A percentile compares a stretch with the other conserved stretches of the same genome.
phyloP scores from a whole-genome alignment of 805 yeast species.

The Brettanomyces anomalus region DNA sequence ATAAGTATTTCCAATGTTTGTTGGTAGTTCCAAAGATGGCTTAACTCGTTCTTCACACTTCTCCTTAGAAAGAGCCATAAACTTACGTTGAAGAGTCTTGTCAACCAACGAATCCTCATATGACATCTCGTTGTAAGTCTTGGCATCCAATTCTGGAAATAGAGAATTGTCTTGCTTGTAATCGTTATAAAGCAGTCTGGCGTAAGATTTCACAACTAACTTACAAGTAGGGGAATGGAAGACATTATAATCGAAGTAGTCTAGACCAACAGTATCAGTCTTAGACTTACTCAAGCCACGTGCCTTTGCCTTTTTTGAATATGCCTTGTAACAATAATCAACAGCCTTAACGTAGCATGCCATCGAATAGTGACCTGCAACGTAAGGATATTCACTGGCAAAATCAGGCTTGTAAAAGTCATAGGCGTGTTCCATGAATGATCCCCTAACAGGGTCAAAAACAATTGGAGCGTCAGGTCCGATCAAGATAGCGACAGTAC shows the following conservation, averaged over 20 bases:
- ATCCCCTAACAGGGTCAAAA: conserved; percentile 81
- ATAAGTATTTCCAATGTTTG: conserved; percentile 97
- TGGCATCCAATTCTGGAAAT: conserved; percentile 48
- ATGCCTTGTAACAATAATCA: conserved; percentile 76
- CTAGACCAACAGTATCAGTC: conserved; percentile 54
- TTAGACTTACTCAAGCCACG: conserved; percentile 35
- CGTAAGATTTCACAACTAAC: conserved; percentile 85
- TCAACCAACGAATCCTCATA: conserved; percentile 77
- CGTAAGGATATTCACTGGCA: conserved; percentile 92
- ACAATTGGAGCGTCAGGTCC: conserved; percentile 98
- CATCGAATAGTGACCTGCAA: conserved; percentile 94
- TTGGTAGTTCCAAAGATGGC: conserved; percentile 80
- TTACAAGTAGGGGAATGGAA: conserved; percentile 99
- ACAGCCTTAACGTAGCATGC: conserved; percentile 90
- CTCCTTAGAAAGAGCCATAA: conserved; percentile 69
- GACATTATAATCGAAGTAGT: conserved; percentile 81
- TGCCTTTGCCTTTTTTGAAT: conserved; percentile 65
- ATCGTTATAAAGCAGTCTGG: conserved; percentile 86
- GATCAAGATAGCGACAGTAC: conserved; percentile 86
- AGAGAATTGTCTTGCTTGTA: conserved; percentile 59
- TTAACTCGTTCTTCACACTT: conserved; percentile 57
- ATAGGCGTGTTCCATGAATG: conserved; percentile 93
- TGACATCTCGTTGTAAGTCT: conserved; percentile 38
- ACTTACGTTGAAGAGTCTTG: conserved; percentile 75
- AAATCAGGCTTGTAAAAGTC: conserved; percentile 98